Evolutionary conservation across 768 basidiomycete species (phyloP), one percentile per base, ranked within the genome.

Genomic region (Tylopilus sp.): DNA sequence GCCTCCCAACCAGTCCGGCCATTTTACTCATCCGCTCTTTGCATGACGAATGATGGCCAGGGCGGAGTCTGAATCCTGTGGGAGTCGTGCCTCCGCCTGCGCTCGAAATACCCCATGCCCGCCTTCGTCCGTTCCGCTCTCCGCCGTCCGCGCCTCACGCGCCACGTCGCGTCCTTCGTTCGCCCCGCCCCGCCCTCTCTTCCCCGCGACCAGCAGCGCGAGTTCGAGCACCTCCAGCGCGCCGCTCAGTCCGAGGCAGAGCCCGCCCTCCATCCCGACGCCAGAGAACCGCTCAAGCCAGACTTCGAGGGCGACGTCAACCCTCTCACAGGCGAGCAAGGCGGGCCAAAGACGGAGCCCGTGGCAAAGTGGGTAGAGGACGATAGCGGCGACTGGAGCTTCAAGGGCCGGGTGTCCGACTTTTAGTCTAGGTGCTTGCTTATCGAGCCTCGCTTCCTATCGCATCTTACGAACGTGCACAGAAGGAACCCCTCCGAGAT

Each of bases 301-400:
- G 85, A 89, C 59, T 94, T 93, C 61, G 82, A 87, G 52, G 93
- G 92, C 19, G 85, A 92, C 40, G 68, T 76, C 33, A 93, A 96
- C 61, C 93, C 92, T 1, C 59, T 59, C 3, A 96, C 93, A 3
- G 93, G 93, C 13, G 93, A 96, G 69, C 72, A 79, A 43, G 91
- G 89, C 0, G 93, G 93, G 0, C 93, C 93, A 21, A 95, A 94
- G 74, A 78, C 75, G 28, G 93, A 96, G 66, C 93, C 93, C 14
- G 79, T 94, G 11, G 66, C 72, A 31, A 78, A 73, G 46, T 86
- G 83, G 82, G 74, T 72, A 17, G 63, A 69, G 7, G 70, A 71
- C 47, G 71, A 76, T 33, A 76, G 78, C 41, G 87, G 87, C 3
- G 92, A 94, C 64, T 95, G 92, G 92, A 94, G 90, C 60, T 90